Evolutionary conservation across 2,329 filamentous ascomycete species (phyloP).

Genomic region (Ophiostoma triangulosporum): DNA sequence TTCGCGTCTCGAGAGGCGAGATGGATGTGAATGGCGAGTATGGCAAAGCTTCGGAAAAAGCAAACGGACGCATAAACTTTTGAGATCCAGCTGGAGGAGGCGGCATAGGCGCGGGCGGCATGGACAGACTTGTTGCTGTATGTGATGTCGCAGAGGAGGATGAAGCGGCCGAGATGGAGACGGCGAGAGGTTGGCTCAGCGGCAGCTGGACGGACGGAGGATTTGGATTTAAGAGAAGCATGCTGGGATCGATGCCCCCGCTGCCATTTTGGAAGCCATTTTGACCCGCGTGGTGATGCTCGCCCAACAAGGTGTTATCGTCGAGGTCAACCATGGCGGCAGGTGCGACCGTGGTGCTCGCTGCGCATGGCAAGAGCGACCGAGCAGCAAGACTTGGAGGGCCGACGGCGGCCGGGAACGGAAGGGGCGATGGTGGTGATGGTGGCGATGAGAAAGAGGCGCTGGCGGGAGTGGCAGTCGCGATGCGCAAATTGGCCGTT

Average conservation of each 20-base stretch:
- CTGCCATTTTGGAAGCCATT: constrained; percentile 13
- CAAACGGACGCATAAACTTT: constrained; percentile 34
- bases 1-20: constrained; percentile 60
- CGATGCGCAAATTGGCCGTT: background rate
- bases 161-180: constrained; percentile 8
- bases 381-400: background rate
- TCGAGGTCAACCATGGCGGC: constrained; percentile 20
- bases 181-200: constrained; percentile 6
- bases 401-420: background rate
- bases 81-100: constrained; percentile 7
- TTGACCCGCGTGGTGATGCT: constrained; percentile 11
- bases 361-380: constrained; percentile 18
- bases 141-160: constrained; percentile 4
- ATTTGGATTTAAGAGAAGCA: constrained; percentile 13
- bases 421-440: background rate
- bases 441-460: background rate
- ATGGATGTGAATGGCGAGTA: constrained; percentile 73
- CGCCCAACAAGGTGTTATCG: constrained; percentile 6
- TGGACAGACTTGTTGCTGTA: constrained; percentile 2
- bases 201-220: constrained; percentile 8
- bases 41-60: constrained; percentile 63
- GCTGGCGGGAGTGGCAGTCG: background rate
- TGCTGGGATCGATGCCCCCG: constrained; percentile 14
- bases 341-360: constrained; percentile 13
- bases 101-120: constrained; percentile 5